Percentiles rank a stretch among this genome's conserved stretches.
phyloP scores from a whole-genome alignment of 129 eudicot genomes.

The Escallonia herrerae region DNA sequence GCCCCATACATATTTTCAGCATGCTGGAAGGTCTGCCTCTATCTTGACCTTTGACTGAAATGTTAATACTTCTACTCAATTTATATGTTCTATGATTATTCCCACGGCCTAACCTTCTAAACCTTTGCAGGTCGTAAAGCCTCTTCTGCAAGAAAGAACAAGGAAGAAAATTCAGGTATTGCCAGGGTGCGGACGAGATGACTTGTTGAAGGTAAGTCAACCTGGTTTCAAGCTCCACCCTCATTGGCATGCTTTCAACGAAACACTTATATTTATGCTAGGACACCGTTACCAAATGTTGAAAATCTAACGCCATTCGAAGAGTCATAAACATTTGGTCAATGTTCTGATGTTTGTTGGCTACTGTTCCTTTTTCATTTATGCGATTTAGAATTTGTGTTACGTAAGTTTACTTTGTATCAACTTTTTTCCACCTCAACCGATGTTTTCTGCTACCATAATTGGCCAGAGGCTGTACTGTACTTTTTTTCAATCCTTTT shows the following conservation, averaged over 20 bases:
- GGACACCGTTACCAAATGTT: too few relatives aligned
- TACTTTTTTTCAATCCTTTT: too few relatives aligned
- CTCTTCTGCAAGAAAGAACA: slow-evolving; percentile 92
- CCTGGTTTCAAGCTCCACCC: not conserved
- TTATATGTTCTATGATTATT: not conserved
- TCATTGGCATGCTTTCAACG: too few relatives aligned
- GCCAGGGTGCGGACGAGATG: slow-evolving; percentile 80
- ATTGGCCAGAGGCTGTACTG: too few relatives aligned
- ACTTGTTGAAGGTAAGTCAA: slow-evolving; percentile 63
- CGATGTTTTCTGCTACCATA: too few relatives aligned
- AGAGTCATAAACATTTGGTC: too few relatives aligned
- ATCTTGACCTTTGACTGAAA: slow-evolving; percentile 4
- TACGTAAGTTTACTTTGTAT: too few relatives aligned
- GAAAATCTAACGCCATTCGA: too few relatives aligned
- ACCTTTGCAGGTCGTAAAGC: slow-evolving; percentile 75
- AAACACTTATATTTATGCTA: too few relatives aligned
- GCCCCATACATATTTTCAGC: slow-evolving; percentile 97
- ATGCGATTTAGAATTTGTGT: not conserved
- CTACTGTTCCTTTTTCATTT: not conserved
- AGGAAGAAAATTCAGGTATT: slow-evolving; percentile 92
- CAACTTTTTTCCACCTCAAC: too few relatives aligned
- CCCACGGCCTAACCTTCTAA: slow-evolving; percentile 1
- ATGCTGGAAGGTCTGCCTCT: slow-evolving; percentile 83
- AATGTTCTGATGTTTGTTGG: not conserved
- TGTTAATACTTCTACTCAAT: slow-evolving; percentile 5